These are phyloP conservation scores for Lactarius pseudohatsudake DNA, from an alignment of 768 basidiomycete species.

Conservation along the genomic window DNA sequence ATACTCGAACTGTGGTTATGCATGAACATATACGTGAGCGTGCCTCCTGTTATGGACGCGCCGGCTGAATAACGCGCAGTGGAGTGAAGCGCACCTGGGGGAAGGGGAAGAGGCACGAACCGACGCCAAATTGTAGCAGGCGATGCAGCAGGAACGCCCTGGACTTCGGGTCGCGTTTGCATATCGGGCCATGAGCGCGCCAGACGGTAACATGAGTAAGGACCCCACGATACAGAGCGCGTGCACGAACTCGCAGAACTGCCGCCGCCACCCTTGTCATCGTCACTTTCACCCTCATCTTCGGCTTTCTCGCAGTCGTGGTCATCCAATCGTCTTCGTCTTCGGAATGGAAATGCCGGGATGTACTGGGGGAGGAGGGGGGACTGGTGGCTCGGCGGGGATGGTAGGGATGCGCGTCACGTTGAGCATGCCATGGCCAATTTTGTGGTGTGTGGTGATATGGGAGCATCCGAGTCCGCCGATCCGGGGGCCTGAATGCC, in stretches of 20 bases:
- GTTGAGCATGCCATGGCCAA: slow-evolving; percentile 41
- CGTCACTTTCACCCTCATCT: background rate
- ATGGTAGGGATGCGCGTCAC: background rate
- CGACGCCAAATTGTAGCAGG: slow-evolving; percentile 33
- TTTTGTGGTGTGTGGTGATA: slow-evolving; percentile 48
- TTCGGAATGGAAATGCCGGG: background rate
- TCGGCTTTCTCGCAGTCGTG: background rate
- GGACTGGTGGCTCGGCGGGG: too few species aligned
- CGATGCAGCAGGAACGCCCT: slow-evolving; percentile 50
- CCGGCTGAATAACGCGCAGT: slow-evolving; percentile 7
- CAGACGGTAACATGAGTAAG: slow-evolving; percentile 36
- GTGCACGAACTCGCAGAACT: slow-evolving; percentile 47
- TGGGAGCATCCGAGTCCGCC: slow-evolving; percentile 43
- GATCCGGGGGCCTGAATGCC: slow-evolving; percentile 27
- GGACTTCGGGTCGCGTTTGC: slow-evolving; percentile 36
- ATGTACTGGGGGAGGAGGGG: background rate
- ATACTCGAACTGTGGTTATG: background rate
- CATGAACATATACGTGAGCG: slow-evolving; percentile 22
- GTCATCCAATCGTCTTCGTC: background rate
- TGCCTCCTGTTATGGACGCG: slow-evolving; percentile 6
- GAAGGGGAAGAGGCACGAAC: background rate
- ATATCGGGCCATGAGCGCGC: too few species aligned
- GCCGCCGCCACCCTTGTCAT: too few species aligned
- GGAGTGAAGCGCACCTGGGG: background rate
- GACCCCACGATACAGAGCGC: slow-evolving; percentile 53